Evolutionary conservation across 1,284 basidiomycete species (phyloP), one percentile per base, ranked within the genome.

Genomic region (Somion occarium): DNA sequence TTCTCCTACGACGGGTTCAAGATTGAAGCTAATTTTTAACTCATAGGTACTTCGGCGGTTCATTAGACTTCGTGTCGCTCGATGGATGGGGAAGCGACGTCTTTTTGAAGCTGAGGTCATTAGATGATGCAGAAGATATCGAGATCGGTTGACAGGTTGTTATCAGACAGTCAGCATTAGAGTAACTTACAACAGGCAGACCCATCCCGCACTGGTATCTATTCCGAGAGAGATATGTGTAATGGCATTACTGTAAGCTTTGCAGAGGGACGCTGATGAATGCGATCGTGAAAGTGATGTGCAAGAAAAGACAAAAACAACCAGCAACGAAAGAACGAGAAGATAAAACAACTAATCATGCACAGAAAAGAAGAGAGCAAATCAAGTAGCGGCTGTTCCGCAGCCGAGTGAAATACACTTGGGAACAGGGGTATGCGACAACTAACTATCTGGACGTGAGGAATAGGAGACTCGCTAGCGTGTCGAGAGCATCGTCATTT

Each of bases 61-160:
- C 85, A 3, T 71, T 93, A 23, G 85, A 91, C 59, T 70, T 93
- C 38, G 78, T 86, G 55, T 83, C 85, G 0, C 65, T 93, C 49
- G 85, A 91, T 61, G 88, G 90, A 24, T 91, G 87, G 85, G 91
- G 90, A 82, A 87, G 83, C 34, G 90, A 93, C 60, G 85, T 88
- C 5, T 86, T 88, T 60, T 68, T 91, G 41, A 88, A 85, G 61
- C 69, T 91, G 30, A 73, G 86, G 53, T 85, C 84, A 58, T 70
- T 91, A 44, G 83, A 88, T 56, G 78, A 82, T 64, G 82, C 80
- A 25, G 81, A 78, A 12, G 82, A 85, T 59, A 74, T 69, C 22
- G 61, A 69, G 52, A 65, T 73, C 46, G 42, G 42, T 22, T 19
- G 30, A 7, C 30, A 34, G 30, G 15, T n/a, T n/a, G 30, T 34